A percentile compares a stretch with the other conserved stretches of the same genome.
These are phyloP conservation scores for Petunia hybrid DNA, from an alignment of 305 asterid genomes.

Conservation along the genomic window DNA sequence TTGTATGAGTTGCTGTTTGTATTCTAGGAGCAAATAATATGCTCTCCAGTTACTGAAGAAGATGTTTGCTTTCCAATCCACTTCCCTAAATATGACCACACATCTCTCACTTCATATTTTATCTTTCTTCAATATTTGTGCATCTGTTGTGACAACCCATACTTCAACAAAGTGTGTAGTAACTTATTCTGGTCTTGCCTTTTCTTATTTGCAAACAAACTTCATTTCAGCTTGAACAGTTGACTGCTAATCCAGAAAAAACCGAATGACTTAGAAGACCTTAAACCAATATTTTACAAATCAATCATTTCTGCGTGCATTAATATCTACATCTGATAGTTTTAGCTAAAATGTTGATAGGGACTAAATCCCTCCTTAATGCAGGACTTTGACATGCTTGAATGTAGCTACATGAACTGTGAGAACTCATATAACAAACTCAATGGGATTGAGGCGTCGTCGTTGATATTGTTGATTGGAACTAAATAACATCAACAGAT, in stretches of 20 bases:
- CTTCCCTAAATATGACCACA: background rate
- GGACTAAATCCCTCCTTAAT: conserved; percentile 11
- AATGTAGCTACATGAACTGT: background rate
- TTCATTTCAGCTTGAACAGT: background rate
- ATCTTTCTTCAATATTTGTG: background rate
- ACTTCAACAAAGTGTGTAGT: background rate
- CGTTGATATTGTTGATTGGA: background rate
- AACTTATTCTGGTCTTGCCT: background rate
- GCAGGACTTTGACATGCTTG: conserved; percentile 7
- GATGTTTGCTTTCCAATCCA: background rate
- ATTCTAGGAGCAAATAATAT: background rate
- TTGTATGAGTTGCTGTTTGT: background rate
- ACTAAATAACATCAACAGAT: conserved; percentile 10
- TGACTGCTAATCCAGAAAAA: background rate
- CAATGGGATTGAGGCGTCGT: conserved; percentile 2
- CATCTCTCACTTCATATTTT: background rate
- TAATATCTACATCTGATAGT: background rate
- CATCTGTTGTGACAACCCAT: background rate
- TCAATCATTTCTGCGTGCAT: background rate
- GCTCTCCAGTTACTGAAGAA: conserved; percentile 1
- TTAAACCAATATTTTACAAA: background rate
- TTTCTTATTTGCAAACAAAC: conserved; percentile 6
- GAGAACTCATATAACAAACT: background rate
- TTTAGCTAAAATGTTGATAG: background rate
- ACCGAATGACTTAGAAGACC: background rate